Percentiles rank a stretch among this genome's conserved stretches.
These are phyloP conservation scores for Durusdinium trenchii DNA, from an alignment of 73 alveolate genomes.

Conservation along the genomic window DNA sequence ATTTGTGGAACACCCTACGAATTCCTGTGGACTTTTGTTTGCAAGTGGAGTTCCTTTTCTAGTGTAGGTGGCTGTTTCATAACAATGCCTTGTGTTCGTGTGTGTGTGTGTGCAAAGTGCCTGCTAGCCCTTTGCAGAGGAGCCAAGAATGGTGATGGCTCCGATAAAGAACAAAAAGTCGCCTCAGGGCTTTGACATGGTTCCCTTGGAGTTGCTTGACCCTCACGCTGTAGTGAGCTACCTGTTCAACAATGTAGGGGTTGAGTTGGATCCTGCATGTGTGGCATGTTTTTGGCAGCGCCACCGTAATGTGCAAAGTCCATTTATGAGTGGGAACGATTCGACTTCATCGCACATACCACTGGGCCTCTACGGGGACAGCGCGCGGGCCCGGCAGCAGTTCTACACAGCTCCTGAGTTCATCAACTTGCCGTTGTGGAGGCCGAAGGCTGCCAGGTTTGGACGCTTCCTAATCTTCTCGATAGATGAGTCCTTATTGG, in stretches of 20 bases:
- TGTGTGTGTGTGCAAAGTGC: background rate
- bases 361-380: constrained; percentile 51
- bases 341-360: background rate
- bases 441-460: background rate
- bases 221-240: constrained; percentile 1
- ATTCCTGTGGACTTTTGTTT: background rate
- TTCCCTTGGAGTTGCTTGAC: background rate
- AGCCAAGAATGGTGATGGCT: background rate
- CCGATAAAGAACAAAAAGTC: background rate
- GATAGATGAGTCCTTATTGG: background rate
- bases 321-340: background rate
- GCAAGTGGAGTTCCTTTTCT: background rate
- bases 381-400: background rate
- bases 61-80: background rate
- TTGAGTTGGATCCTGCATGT: background rate
- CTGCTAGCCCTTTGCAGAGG: background rate
- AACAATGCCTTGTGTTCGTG: no score
- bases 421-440: background rate
- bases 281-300: background rate
- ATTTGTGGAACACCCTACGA: background rate
- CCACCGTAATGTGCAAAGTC: background rate
- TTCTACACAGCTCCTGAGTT: background rate
- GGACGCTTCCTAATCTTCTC: background rate
- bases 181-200: background rate
- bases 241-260: background rate